Evolutionary conservation across 163 green algal genomes (phyloP), one percentile per base, ranked within the genome.

Genomic region (Scenedesmus sp.): DNA sequence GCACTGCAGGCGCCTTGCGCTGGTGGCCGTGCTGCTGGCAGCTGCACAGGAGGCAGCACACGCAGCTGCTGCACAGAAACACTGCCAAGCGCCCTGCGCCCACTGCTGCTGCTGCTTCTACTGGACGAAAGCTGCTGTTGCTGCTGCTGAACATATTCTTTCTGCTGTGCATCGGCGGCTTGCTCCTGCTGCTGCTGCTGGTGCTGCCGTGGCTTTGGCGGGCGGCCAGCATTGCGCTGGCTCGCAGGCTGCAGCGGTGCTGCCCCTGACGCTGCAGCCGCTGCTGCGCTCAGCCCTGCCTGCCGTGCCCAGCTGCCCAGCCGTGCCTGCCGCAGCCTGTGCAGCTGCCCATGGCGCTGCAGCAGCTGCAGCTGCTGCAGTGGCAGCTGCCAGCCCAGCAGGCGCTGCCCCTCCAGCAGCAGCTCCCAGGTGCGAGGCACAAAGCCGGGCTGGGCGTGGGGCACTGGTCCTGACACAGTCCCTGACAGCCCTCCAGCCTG

Each of bases 281-380:
- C 70, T 7, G 33, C 33, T 43, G 70, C 33, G n/a, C 70, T 22
- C 9, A 80, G 33, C 12, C 70, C 70, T 22, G 33, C 33, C 70
- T 80, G 70, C 20, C 40, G n/a, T 20, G 81, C 81, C 81, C 81
- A 86, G 51, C 68, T 86, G 30, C 49, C 81, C 30, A 76, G 15
- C 81, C 51, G 49, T 40, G 81, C 81, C 49, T 85, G 80, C 22
- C 83, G 49, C 6, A 61, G 44, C 22, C 83, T 43, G 40, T 81
- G 83, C 40, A 65, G 83, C 83, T 89, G 83, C 83, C 56, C 40
- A 20, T 81, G 83, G 3, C 37, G 35, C 59, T 89, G 83, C 83
- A 81, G 33, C 53, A 70, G 59, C 22, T 81, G 59, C 83, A 89
- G 37, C 83, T 89, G 83, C 59, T 89, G 83, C 59, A 89, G 83